phyloP scores from a whole-genome alignment of 177 flowering plant species.

The Vitis hybrid region DNA sequence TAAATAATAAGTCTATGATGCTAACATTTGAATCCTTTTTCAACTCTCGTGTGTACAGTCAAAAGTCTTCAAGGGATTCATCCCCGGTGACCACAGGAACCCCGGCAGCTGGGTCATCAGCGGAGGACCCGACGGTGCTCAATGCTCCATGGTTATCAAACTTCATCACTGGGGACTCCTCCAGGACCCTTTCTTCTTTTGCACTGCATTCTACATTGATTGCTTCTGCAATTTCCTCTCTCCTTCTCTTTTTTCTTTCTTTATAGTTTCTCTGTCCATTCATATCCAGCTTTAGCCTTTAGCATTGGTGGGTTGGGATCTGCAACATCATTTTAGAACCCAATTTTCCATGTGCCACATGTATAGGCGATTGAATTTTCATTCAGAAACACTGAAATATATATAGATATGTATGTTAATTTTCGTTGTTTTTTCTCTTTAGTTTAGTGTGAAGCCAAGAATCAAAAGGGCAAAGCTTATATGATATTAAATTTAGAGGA shows the following conservation, averaged over 20 bases:
- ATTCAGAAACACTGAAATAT: too few relatives aligned
- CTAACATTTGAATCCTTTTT: background rate
- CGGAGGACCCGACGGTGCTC: background rate
- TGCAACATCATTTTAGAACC: too few relatives aligned
- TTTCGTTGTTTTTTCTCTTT: too few relatives aligned
- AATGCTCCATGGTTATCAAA: conserved; percentile 20
- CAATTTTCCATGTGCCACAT: too few relatives aligned
- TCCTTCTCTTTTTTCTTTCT: conserved; percentile 12
- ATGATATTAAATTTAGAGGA: background rate
- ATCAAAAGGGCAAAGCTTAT: too few relatives aligned
- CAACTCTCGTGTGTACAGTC: conserved; percentile 22
- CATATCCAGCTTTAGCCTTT: background rate
- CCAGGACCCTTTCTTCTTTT: conserved; percentile 14
- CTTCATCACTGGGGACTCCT: conserved; percentile 26
- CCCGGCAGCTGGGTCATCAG: conserved; percentile 12
- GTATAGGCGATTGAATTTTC: too few relatives aligned
- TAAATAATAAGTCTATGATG: background rate
- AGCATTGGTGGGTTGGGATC: too few relatives aligned
- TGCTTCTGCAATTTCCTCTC: conserved; percentile 10
- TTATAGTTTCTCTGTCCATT: conserved; percentile 2
- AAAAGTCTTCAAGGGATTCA: conserved; percentile 49
- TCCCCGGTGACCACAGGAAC: conserved; percentile 20
- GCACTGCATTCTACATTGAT: conserved; percentile 8
- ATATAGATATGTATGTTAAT: too few relatives aligned
- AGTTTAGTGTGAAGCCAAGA: too few relatives aligned